Percentiles rank a stretch among this genome's conserved stretches.
These are phyloP conservation scores for Malassezia pachydermatis DNA, from an alignment of 1,284 basidiomycete genomes.

Conservation along the genomic window DNA sequence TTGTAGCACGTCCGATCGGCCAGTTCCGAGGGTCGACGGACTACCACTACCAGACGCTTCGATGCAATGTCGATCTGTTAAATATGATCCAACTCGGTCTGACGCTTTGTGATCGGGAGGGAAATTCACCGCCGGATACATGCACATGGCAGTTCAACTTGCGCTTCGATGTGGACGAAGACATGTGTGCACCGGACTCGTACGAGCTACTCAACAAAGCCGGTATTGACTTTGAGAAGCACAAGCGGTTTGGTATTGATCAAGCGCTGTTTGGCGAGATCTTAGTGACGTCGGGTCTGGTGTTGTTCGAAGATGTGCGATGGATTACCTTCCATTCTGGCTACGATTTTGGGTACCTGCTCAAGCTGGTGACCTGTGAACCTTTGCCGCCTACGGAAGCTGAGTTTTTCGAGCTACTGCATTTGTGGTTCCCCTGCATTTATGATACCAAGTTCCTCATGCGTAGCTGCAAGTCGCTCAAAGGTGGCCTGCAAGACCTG, in stretches of 20 bases:
- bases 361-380: constrained; percentile 81
- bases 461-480: constrained; percentile 73
- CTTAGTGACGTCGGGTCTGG: constrained; percentile 88
- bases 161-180: constrained; percentile 78
- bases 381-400: constrained; percentile 80
- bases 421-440: constrained; percentile 88
- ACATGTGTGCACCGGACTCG: constrained; percentile 97
- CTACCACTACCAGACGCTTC: constrained; percentile 98
- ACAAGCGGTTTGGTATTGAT: constrained; percentile 80
- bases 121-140: constrained; percentile 66
- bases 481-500: constrained; percentile 89
- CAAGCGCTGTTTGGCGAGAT: constrained; percentile 94
- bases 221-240: constrained; percentile 87
- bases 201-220: constrained; percentile 88
- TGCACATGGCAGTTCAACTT: constrained; percentile 99
- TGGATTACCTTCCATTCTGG: constrained; percentile 99
- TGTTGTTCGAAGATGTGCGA: constrained; percentile 75
- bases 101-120: constrained; percentile 85
- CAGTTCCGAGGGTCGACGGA: constrained; percentile 92
- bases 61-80: constrained; percentile 86
- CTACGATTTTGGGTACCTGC: constrained; percentile 97
- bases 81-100: constrained; percentile 96
- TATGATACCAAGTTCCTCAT: constrained; percentile 98
- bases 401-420: constrained; percentile 77
- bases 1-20: constrained; percentile 92